phyloP scores from a whole-genome alignment of 2,329 filamentous ascomycete species.

The Remersonia thermophila region DNA sequence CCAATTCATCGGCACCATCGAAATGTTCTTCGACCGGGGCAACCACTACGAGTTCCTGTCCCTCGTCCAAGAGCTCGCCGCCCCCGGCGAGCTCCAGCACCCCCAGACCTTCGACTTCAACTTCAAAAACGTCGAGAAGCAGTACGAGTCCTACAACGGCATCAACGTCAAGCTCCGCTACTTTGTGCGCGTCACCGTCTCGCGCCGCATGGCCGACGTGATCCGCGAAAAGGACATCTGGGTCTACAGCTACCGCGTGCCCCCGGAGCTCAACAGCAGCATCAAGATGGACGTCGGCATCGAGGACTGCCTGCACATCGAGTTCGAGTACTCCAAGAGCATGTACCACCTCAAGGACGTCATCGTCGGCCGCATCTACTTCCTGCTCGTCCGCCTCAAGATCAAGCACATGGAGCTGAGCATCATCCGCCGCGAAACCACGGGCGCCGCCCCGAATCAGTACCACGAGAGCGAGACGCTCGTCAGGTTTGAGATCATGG shows the following conservation, averaged over 20 bases:
- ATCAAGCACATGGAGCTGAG: conserved; percentile 99
- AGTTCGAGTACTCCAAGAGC: conserved; percentile 98
- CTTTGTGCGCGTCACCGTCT: conserved; percentile 94
- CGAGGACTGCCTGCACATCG: conserved; percentile 97
- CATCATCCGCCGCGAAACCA: conserved; percentile 94
- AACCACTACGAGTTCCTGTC: conserved; percentile 99
- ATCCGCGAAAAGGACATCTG: conserved; percentile 98
- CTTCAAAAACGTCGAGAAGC: conserved; percentile 99
- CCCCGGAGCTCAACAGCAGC: conserved; percentile 92
- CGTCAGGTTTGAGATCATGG: conserved; percentile 99
- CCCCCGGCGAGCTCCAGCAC: conserved; percentile 94
- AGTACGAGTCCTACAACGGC: conserved; percentile 98
- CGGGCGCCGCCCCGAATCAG: conserved; percentile 90
- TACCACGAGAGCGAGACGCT: conserved; percentile 99
- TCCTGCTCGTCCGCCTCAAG: conserved; percentile 90
- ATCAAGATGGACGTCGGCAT: conserved; percentile 99
- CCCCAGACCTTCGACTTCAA: conserved; percentile 98
- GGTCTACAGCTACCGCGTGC: conserved; percentile 98
- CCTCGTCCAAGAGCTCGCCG: conserved; percentile 89
- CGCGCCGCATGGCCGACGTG: conserved; percentile 92
- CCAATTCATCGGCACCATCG: conserved; percentile 98
- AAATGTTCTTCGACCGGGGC: conserved; percentile 99
- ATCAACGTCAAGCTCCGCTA: conserved; percentile 99
- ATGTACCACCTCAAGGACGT: conserved; percentile 99
- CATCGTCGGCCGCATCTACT: conserved; percentile 97